Conservation (phyloP, 306 rosid genomes). For the Fragaria nilgerrensis region DNA sequence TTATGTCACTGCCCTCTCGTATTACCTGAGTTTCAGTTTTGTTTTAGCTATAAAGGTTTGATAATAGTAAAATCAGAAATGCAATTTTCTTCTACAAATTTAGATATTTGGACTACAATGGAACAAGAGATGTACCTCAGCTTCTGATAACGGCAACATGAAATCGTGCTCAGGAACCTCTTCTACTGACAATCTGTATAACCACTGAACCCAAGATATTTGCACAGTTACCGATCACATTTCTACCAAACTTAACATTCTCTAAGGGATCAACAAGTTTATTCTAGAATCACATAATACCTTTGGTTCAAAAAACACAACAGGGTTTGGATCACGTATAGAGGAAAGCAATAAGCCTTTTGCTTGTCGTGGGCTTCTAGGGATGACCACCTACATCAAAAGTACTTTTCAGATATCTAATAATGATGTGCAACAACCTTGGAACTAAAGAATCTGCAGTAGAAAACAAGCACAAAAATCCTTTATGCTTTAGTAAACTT, state of each 20-base stretch:
- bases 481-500: neutral
- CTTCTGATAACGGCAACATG: conserved; percentile 87
- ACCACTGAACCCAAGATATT: conserved; percentile 56
- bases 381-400: conserved; percentile 78
- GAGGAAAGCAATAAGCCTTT: conserved; percentile 84
- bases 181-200: conserved; percentile 94
- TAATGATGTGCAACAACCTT: neutral
- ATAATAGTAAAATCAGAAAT: neutral
- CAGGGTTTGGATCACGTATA: conserved; percentile 90
- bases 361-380: conserved; percentile 90
- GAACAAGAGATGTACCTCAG: conserved; percentile 55
- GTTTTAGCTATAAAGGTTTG: neutral
- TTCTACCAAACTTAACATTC: neutral
- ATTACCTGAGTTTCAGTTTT: conserved; percentile 54
- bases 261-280: conserved; percentile 15
- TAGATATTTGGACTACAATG: neutral
- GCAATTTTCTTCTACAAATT: neutral
- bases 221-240: conserved; percentile 12
- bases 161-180: conserved; percentile 90
- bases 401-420: conserved; percentile 10
- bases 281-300: conserved; percentile 29
- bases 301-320: conserved; percentile 95
- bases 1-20: conserved; percentile 76
- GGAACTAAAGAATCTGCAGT: neutral
- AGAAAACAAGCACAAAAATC: neutral